Base-by-base conservation (phyloP, 1,139 yeast species). In the Geotrichum reessii region DNA sequence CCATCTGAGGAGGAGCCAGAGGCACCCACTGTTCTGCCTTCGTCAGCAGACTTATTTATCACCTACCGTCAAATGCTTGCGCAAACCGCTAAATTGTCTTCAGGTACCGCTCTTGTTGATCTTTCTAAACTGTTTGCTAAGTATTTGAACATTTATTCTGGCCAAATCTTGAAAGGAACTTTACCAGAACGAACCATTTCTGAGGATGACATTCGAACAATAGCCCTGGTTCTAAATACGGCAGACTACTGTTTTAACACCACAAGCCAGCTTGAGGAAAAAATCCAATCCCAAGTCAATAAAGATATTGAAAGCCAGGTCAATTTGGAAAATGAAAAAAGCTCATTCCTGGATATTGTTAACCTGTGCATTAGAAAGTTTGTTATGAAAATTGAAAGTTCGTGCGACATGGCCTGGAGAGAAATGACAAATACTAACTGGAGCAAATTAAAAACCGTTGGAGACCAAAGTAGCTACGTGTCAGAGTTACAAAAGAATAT, bases 161-260 rank as follows among this genome's bases (percentile, higher is more conserved):
- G 76, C 49, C 81, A 80, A 63, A 78, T 91, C 3, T 74, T 93
- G 53, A 73, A 76, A 24, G 85, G 90, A 1, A 78, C 84, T 19
- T 65, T 91, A 33, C 85, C 90, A 9, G 74, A 73, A 44, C 63
- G 72, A 17, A 62, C 69, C 0, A 67, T 73, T 9, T 77, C 76
- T 6, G 76, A 75, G 46, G 95, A 87, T 63, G 85, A 88, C 0
- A 75, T 88, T 27, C 80, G 80, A 56, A 82, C 87, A 59, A 78
- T 88, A 1, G 85, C 95, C 28, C 76, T 89, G 71, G 80, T 91
- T 11, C 73, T 93, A 37, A 89, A 91, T 65, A 93, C 99, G 0
- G 91, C 96, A 0, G 97, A 93, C 68, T 93, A 92, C 71, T 85
- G 96, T 62, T 81, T 88, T 31, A 79, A 83, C 19, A 93, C 97